These are phyloP conservation scores for Panicum hallii DNA, from an alignment of 202 grass and related monocot genomes.

Conservation along the genomic window DNA sequence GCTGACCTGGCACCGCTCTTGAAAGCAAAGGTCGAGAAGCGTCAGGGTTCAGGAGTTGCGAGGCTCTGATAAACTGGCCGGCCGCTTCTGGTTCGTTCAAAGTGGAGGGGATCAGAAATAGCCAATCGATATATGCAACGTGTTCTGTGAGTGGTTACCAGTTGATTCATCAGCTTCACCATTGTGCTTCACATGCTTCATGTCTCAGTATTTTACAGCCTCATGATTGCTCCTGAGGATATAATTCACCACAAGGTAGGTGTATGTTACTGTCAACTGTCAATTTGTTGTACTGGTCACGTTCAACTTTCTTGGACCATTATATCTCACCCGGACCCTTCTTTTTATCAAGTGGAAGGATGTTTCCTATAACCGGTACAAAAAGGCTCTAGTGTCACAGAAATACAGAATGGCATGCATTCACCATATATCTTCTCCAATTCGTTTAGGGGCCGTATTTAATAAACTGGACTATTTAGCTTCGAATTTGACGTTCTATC, in stretches of 20 bases:
- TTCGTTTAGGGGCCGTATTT: too few species aligned
- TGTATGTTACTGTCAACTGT: constrained; percentile 8
- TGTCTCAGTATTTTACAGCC: constrained; percentile 16
- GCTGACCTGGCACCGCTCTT: background rate
- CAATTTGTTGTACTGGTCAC: constrained; percentile 8
- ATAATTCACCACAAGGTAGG: constrained; percentile 9
- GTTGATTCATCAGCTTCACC: constrained; percentile 12
- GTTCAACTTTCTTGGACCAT: background rate
- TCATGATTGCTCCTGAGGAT: background rate
- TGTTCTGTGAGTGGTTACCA: constrained; percentile 15
- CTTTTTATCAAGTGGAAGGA: constrained; percentile 24
- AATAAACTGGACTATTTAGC: too few species aligned
- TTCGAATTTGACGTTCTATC: too few species aligned
- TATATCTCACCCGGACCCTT: background rate
- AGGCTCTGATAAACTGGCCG: background rate
- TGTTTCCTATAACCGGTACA: background rate
- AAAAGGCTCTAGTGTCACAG: background rate
- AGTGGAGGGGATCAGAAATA: constrained; percentile 26
- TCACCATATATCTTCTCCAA: background rate
- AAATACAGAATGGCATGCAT: background rate
- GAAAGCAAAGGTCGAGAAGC: background rate
- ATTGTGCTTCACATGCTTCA: constrained; percentile 7
- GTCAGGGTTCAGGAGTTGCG: background rate
- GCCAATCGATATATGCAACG: constrained; percentile 16
- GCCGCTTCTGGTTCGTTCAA: constrained; percentile 32